Evolutionary conservation across 2,329 filamentous ascomycete species (phyloP), one percentile per base, ranked within the genome.

Genomic region (Clarireedia paspali): DNA sequence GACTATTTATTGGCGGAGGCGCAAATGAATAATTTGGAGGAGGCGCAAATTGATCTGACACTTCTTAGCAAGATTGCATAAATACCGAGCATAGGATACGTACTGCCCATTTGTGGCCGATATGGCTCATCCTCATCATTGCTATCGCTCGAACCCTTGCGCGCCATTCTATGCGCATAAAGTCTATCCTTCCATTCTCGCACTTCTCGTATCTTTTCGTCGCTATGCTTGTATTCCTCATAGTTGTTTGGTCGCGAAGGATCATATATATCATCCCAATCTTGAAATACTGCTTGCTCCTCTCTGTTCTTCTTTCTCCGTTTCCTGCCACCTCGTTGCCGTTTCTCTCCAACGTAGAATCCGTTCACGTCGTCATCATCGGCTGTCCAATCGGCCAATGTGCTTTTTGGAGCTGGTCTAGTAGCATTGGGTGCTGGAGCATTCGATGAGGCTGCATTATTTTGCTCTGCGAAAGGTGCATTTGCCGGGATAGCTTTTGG

Each of bases 211-310:
- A 91, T 82, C 67, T 89, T 87, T 72, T 95, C 91, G 57, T 95
- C 89, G 66, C 89, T 94, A 58, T 84, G 78, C 58, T 88, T 80
- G 68, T 94, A 96, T 66, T 92, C 88, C 55, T 91, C 87, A 50
- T 92, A 88, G 62, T 85, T 91, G 42, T 89, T 95, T 7, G 91
- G 91, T 40, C 88, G 77, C 10, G 86, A 77, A 0, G 90, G 89
- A 66, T 96, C 91, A 69, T 96, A 96, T 24, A 94, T 81, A 68
- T 95, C 90, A 69, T 95, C 88, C 91, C 91, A 96, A 67, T 95
- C 85, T 68, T 83, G 79, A 30, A 78, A 71, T 47, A 77, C 75
- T 5, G 82, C 75, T 61, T 80, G 78, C 58, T 83, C 79, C 65
- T 82, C 80, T 70, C 85, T 86, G 71, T 87, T 85, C 68, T 85